A percentile compares a stretch with the other conserved stretches of the same genome.
These are phyloP conservation scores for Ogataea trehaloabstinens DNA, from an alignment of 805 yeast genomes.

Conservation along the genomic window DNA sequence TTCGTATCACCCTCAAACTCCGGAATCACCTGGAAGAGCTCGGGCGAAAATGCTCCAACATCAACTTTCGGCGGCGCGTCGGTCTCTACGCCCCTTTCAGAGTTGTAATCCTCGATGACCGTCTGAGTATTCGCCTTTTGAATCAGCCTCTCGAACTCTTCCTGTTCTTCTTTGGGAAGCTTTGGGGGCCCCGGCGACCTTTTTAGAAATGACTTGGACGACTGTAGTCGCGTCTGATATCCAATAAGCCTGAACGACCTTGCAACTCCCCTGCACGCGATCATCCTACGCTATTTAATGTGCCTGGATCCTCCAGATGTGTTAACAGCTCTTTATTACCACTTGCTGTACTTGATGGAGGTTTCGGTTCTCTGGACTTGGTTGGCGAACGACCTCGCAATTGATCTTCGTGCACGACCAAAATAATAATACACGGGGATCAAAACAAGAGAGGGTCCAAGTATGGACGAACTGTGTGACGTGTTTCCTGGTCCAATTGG, in stretches of 20 bases:
- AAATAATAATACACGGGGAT: too few species aligned
- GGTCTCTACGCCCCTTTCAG: slow-evolving; percentile 23
- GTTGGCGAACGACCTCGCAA: too few species aligned
- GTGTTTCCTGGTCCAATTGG: too few species aligned
- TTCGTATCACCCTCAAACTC: slow-evolving; percentile 94
- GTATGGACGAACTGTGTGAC: too few species aligned
- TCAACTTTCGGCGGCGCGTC: slow-evolving; percentile 42
- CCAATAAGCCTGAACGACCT: neutral
- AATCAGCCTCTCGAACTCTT: slow-evolving; percentile 87
- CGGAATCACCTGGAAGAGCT: slow-evolving; percentile 73
- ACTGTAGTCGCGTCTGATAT: neutral
- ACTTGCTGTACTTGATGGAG: too few species aligned
- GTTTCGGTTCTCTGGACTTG: too few species aligned
- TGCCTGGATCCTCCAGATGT: too few species aligned
- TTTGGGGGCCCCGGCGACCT: slow-evolving; percentile 59
- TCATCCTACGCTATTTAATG: too few species aligned
- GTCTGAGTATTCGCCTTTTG: slow-evolving; percentile 75
- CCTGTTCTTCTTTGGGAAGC: slow-evolving; percentile 77
- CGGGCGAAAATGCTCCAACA: slow-evolving; percentile 66
- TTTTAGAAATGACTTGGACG: slow-evolving; percentile 12
- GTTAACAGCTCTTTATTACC: too few species aligned
- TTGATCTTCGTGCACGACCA: too few species aligned
- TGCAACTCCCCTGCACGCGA: too few species aligned
- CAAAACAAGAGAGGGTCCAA: too few species aligned
- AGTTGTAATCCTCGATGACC: slow-evolving; percentile 73